Evolutionary conservation across 306 rosid species (phyloP).

Genomic region (Benincasa hispida): DNA sequence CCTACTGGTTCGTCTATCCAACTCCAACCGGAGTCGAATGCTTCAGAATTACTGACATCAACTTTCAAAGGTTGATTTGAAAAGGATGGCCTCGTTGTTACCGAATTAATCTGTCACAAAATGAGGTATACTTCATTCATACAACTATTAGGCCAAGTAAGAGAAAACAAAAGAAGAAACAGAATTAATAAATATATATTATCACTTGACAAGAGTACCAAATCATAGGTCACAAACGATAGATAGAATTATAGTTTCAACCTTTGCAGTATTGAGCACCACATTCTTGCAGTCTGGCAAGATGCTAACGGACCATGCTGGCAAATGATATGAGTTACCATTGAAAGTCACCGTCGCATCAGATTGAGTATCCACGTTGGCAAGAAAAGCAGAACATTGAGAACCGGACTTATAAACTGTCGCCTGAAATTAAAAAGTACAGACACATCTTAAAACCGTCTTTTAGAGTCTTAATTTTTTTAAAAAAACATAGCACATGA

Average conservation of each 20-base stretch:
- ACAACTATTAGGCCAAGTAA: background rate
- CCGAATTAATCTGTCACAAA: conserved; percentile 58
- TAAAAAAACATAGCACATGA: background rate
- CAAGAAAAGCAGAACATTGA: conserved; percentile 72
- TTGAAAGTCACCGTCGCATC: conserved; percentile 60
- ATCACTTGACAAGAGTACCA: background rate
- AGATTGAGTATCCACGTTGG: conserved; percentile 45
- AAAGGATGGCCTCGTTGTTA: conserved; percentile 45
- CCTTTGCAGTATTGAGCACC: conserved; percentile 90
- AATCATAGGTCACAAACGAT: background rate
- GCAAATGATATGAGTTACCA: conserved; percentile 68
- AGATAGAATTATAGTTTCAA: background rate
- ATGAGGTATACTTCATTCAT: conserved; percentile 5
- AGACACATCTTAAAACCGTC: background rate
- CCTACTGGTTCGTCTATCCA: conserved; percentile 84
- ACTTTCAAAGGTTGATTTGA: conserved; percentile 29
- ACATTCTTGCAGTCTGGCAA: conserved; percentile 95
- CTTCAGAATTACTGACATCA: conserved; percentile 35
- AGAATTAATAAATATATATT: background rate
- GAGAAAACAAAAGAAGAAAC: background rate
- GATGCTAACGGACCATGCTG: conserved; percentile 98
- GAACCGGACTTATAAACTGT: conserved; percentile 68
- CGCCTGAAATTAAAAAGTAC: conserved; percentile 31
- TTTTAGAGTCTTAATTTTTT: background rate
- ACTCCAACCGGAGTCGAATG: conserved; percentile 54